A percentile compares a stretch with the other conserved stretches of the same genome.
phyloP scores from a whole-genome alignment of 2,329 filamentous ascomycete species.

The Paramyrothecium roridum region DNA sequence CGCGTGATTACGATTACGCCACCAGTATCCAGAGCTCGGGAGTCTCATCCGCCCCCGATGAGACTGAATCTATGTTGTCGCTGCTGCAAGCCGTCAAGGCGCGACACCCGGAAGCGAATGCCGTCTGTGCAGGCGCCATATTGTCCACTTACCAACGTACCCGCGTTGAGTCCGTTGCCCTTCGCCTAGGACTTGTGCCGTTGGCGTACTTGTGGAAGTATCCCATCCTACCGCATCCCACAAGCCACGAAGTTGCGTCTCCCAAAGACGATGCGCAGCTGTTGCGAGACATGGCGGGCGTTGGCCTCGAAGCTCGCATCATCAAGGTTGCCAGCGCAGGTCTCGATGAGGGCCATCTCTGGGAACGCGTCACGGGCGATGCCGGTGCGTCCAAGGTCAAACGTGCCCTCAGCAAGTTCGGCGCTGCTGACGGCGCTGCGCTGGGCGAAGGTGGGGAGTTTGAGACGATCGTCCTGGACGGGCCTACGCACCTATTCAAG shows the following conservation, averaged over 20 bases:
- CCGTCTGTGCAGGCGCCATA: constrained; percentile 87
- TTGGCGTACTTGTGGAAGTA: constrained; percentile 93
- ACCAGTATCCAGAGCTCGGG: constrained; percentile 13
- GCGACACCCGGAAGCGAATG: constrained; percentile 77
- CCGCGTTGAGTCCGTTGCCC: constrained; percentile 85
- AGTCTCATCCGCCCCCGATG: constrained; percentile 50
- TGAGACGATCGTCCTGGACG: constrained; percentile 85
- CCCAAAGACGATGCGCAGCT: constrained; percentile 51
- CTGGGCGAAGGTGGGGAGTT: constrained; percentile 95
- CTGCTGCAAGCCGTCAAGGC: constrained; percentile 66
- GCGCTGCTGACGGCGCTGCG: constrained; percentile 64
- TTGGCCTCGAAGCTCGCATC: constrained; percentile 81
- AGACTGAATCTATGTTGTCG: constrained; percentile 82
- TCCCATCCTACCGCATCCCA: constrained; percentile 61
- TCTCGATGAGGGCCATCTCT: constrained; percentile 75
- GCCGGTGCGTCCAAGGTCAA: constrained; percentile 44
- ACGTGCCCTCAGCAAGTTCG: constrained; percentile 63
- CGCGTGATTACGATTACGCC: constrained; percentile 61
- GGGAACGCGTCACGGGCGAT: constrained; percentile 69
- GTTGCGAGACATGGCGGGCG: constrained; percentile 75
- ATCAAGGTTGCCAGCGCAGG: constrained; percentile 94
- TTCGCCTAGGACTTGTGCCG: constrained; percentile 77
- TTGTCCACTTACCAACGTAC: constrained; percentile 95
- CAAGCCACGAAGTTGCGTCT: constrained; percentile 16
- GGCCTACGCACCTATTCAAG: constrained; percentile 71